These are phyloP conservation scores for Selaginella tamariscina DNA, from an alignment of 75 land plant species.

Conservation along the genomic window DNA sequence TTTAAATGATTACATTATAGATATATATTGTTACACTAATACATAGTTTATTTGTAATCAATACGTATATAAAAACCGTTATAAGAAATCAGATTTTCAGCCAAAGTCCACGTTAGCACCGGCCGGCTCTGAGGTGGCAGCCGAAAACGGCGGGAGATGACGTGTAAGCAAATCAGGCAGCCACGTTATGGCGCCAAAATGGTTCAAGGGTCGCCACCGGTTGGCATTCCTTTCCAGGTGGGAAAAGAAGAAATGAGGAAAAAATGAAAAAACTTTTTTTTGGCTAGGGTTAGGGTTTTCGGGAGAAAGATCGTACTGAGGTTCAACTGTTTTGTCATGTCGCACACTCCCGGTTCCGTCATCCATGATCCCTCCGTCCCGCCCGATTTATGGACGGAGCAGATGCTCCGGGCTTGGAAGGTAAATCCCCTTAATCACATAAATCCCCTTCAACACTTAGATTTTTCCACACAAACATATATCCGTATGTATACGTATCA, in stretches of 20 bases:
- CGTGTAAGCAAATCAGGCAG: too few species aligned
- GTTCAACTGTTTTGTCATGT: not conserved
- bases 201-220: conserved; percentile 1
- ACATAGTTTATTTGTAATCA: too few species aligned
- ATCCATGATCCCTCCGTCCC: conserved; percentile 6
- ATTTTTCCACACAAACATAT: not conserved
- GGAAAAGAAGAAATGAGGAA: not conserved
- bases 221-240: not conserved
- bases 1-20: too few species aligned
- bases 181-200: too few species aligned
- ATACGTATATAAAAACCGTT: too few species aligned
- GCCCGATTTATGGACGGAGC: conserved; percentile 17
- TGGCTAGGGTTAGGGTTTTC: not conserved
- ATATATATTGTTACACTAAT: too few species aligned
- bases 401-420: conserved; percentile 22
- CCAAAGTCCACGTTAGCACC: too few species aligned
- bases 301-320: conserved; percentile 1
- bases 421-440: conserved; percentile 5
- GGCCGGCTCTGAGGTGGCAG: too few species aligned
- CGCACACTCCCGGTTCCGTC: not conserved
- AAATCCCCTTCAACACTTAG: too few species aligned
- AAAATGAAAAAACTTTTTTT: not conserved
- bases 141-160: too few species aligned
- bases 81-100: too few species aligned
- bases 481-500: too few species aligned